A percentile compares a stretch with the other conserved stretches of the same genome.
These are phyloP conservation scores for Tetracladium maxilliforme DNA, from an alignment of 2,329 filamentous ascomycete genomes.

Conservation along the genomic window DNA sequence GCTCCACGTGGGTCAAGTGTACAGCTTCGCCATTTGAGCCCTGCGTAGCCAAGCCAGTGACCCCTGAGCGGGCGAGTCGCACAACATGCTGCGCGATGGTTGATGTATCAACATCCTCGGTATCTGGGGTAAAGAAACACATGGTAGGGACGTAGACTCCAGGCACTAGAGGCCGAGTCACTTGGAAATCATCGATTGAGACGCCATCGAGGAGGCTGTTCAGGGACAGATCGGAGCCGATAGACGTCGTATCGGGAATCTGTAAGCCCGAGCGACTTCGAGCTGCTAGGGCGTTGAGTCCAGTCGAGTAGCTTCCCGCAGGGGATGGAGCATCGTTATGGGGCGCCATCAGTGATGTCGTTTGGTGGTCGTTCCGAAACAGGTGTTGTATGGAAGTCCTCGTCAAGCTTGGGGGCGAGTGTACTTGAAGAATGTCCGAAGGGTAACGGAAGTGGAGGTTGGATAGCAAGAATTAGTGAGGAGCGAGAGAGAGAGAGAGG, in stretches of 20 bases:
- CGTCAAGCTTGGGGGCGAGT: too few species aligned
- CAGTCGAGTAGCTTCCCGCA: conserved; percentile 25
- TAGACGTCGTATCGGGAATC: conserved; percentile 13
- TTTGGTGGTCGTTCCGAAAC: not conserved
- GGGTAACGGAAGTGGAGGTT: too few species aligned
- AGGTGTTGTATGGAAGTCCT: too few species aligned
- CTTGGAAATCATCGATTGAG: conserved; percentile 13
- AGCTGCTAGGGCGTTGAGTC: conserved; percentile 20
- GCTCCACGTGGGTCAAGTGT: conserved; percentile 46
- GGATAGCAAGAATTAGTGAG: too few species aligned
- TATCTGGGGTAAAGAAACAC: conserved; percentile 53
- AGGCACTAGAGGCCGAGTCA: conserved; percentile 22
- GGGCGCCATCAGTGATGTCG: conserved; percentile 21
- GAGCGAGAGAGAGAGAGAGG: too few species aligned
- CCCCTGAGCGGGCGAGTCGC: conserved; percentile 42
- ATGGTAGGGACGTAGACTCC: conserved; percentile 62
- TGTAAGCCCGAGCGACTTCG: conserved; percentile 1
- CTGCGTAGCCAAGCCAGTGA: conserved; percentile 46
- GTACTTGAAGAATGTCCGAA: too few species aligned
- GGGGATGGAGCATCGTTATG: conserved; percentile 32
- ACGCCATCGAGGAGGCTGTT: conserved; percentile 19
- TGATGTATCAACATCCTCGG: conserved; percentile 51
- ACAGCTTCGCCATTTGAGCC: conserved; percentile 57
- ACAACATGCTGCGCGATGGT: conserved; percentile 38
- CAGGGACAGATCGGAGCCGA: conserved; percentile 26